Conservation (phyloP, 1,284 basidiomycete species). For the Schizopora paradoxa region DNA sequence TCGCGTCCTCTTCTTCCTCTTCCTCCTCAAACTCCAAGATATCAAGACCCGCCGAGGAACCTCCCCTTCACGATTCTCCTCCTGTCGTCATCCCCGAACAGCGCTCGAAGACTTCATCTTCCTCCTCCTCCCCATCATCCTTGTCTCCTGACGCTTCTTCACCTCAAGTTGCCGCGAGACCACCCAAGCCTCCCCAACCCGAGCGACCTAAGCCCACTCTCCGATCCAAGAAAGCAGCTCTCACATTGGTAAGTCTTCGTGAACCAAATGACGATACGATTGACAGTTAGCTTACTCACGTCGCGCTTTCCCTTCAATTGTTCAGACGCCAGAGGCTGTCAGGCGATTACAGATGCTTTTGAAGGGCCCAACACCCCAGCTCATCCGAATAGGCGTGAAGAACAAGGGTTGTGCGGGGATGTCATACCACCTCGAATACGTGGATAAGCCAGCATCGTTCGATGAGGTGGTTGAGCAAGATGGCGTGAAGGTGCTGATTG, state of each 20-base stretch:
- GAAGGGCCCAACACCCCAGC: conserved; percentile 78
- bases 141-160: conserved; percentile 57
- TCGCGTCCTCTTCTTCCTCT: conserved; percentile 35
- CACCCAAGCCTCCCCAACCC: conserved; percentile 59
- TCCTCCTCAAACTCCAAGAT: conserved; percentile 19
- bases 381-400: conserved; percentile 92
- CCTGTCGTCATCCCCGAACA: conserved; percentile 44
- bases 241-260: conserved; percentile 64
- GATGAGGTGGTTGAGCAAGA: conserved; percentile 98
- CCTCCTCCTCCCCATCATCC: conserved; percentile 19
- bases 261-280: conserved; percentile 2
- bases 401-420: conserved; percentile 99
- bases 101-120: background rate
- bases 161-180: conserved; percentile 64
- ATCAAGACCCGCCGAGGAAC: conserved; percentile 24
- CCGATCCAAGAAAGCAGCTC: conserved; percentile 75
- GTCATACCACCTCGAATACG: conserved; percentile 96
- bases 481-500: conserved; percentile 90
- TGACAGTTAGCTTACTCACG: conserved; percentile 1
- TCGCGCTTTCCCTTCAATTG: conserved; percentile 8
- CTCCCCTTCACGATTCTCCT: conserved; percentile 42
- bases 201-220: conserved; percentile 63
- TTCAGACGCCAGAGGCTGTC: conserved; percentile 80
- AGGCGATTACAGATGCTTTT: conserved; percentile 66
- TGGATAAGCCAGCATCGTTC: conserved; percentile 85